Evolutionary conservation across 1,284 basidiomycete genomes (phyloP).

Genomic region (Irpex rosettiformis): DNA sequence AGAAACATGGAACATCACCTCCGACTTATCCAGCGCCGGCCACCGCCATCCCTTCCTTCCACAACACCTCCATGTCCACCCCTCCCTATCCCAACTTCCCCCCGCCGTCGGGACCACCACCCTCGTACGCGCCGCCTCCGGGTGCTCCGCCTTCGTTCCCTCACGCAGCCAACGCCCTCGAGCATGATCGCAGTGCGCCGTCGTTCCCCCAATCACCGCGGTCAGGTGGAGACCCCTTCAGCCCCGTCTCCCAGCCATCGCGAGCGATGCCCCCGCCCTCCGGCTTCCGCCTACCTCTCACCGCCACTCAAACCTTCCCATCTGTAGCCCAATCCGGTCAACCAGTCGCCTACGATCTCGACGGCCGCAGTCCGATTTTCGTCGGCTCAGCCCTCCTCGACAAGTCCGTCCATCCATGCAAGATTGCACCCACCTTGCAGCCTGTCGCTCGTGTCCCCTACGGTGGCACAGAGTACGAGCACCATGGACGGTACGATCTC

Average conservation of each 20-base stretch:
- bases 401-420: slow-evolving; percentile 74
- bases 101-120: slow-evolving; percentile 5
- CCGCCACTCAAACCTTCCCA: slow-evolving; percentile 46
- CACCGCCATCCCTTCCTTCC: background rate
- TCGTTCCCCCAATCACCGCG: slow-evolving; percentile 3
- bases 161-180: background rate
- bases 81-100: slow-evolving; percentile 7
- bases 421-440: slow-evolving; percentile 58
- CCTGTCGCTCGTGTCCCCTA: slow-evolving; percentile 56
- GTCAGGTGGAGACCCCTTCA: slow-evolving; percentile 4
- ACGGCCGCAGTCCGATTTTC: slow-evolving; percentile 56
- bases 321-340: slow-evolving; percentile 34
- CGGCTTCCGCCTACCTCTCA: slow-evolving; percentile 59
- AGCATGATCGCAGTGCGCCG: slow-evolving; percentile 5
- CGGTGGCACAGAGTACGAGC: slow-evolving; percentile 56
- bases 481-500: slow-evolving; percentile 65
- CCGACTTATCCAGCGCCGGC: background rate
- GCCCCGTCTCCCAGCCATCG: slow-evolving; percentile 10
- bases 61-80: slow-evolving; percentile 11
- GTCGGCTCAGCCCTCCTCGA: slow-evolving; percentile 68
- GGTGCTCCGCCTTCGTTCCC: slow-evolving; percentile 9
- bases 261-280: slow-evolving; percentile 42
- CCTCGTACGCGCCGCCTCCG: background rate
- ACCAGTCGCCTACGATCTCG: slow-evolving; percentile 50
- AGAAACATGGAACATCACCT: slow-evolving; percentile 3